Percentiles rank a stretch among this genome's conserved stretches.
Conservation (phyloP, 2,329 filamentous ascomycete species). For the Aaosphaeria pasadenensis region DNA sequence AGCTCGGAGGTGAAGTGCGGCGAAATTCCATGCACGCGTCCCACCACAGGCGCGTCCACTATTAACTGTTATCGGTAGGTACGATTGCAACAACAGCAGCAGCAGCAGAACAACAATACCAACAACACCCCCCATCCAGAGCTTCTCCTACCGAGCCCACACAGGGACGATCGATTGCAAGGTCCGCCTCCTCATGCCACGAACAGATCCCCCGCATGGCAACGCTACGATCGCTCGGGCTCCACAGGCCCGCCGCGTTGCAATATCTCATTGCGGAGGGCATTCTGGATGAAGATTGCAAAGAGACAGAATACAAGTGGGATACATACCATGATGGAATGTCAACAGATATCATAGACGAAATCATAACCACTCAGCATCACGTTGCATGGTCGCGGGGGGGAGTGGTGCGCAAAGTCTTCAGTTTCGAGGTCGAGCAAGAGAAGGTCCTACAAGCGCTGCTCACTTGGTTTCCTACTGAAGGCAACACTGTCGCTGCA, state of each 20-base stretch:
- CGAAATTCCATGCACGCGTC: not conserved
- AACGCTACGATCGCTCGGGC: constrained; percentile 81
- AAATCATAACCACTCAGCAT: constrained; percentile 71
- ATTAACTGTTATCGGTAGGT: too few relatives aligned
- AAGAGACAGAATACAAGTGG: constrained; percentile 71
- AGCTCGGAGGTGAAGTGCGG: not conserved
- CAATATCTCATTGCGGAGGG: constrained; percentile 79
- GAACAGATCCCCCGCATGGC: constrained; percentile 62
- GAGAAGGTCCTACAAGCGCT: constrained; percentile 84
- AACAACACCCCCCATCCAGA: constrained; percentile 4
- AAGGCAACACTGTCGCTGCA: constrained; percentile 18
- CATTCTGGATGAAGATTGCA: constrained; percentile 67
- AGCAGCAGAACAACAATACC: constrained; percentile 1
- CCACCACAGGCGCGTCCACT: too few relatives aligned
- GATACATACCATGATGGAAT: constrained; percentile 54
- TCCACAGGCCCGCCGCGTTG: constrained; percentile 83
- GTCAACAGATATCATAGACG: constrained; percentile 61
- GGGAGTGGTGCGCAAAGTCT: constrained; percentile 78
- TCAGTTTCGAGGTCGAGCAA: constrained; percentile 81
- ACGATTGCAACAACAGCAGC: constrained; percentile 1
- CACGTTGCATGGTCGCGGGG: constrained; percentile 89
- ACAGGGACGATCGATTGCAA: not conserved
- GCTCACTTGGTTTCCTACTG: constrained; percentile 72
- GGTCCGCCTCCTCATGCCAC: constrained; percentile 27
- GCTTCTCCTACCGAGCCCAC: not conserved